Evolutionary conservation across 768 basidiomycete species (phyloP).

Genomic region (Leccinum subgranulosum): DNA sequence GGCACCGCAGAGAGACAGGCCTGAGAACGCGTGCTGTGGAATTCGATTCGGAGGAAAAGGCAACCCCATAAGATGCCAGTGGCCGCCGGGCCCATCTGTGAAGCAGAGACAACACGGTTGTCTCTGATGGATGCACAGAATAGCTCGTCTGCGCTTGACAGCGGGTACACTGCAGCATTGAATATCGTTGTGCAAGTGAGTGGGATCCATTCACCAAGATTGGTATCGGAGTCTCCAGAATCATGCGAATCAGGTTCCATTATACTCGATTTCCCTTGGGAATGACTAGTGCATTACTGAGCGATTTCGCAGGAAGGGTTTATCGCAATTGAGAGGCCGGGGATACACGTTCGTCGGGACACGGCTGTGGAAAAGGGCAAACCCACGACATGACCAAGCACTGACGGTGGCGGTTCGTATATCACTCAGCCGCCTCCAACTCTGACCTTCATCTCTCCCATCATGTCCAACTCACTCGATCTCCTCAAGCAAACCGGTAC

Average conservation of each 20-base stretch:
- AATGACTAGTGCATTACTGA: not conserved
- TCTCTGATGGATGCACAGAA: conserved; percentile 26
- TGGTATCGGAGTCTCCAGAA: not conserved
- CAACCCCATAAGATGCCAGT: not conserved
- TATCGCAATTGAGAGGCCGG: not conserved
- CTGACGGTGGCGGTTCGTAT: conserved; percentile 16
- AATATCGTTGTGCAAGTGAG: too few relatives aligned
- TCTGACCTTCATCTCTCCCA: conserved; percentile 28
- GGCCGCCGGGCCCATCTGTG: not conserved
- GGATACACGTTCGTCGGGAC: conserved; percentile 13
- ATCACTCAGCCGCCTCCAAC: conserved; percentile 12
- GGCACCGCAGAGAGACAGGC: not conserved
- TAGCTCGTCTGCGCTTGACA: conserved; percentile 32
- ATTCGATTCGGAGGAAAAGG: not conserved
- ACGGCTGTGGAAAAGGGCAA: conserved; percentile 20
- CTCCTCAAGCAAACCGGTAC: conserved; percentile 89
- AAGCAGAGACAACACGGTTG: conserved; percentile 13
- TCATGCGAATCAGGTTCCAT: too few relatives aligned
- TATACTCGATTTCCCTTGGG: not conserved
- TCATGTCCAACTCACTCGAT: conserved; percentile 80
- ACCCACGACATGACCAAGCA: conserved; percentile 14
- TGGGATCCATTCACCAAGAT: not conserved
- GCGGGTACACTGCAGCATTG: conserved; percentile 22
- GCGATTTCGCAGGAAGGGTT: not conserved
- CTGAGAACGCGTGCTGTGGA: not conserved